These are phyloP conservation scores for Phytophthora sp. DNA, from an alignment of 352 stramenopile genomes.

Conservation along the genomic window DNA sequence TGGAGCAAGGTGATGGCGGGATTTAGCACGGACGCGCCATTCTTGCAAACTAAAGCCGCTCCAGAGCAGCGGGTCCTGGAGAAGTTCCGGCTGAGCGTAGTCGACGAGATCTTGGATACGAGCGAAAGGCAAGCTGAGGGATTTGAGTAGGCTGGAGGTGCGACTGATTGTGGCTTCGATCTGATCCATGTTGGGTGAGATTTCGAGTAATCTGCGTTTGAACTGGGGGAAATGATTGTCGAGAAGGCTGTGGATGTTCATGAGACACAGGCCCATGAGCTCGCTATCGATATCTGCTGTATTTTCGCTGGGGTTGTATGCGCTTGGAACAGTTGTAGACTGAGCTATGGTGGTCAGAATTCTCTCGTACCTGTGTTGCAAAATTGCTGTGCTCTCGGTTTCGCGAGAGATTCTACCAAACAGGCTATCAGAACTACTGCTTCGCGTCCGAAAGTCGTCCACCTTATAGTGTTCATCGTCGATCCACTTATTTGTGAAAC, in stretches of 20 bases:
- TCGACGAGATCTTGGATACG: conserved; percentile 40
- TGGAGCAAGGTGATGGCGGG: not conserved
- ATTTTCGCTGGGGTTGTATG: conserved; percentile 23
- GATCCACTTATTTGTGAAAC: conserved; percentile 17
- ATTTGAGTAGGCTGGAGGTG: conserved; percentile 39
- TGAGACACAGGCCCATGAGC: conserved; percentile 60
- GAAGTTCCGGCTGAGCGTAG: conserved; percentile 20
- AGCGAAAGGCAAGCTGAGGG: conserved; percentile 50
- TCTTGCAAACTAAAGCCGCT: conserved; percentile 47
- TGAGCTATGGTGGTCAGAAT: conserved; percentile 20
- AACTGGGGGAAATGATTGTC: conserved; percentile 44
- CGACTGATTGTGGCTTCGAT: conserved; percentile 11
- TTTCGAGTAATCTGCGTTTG: conserved; percentile 19
- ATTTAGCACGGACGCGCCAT: conserved; percentile 37
- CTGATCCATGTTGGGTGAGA: conserved; percentile 1
- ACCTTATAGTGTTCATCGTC: not conserved
- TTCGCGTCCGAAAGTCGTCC: conserved; percentile 2
- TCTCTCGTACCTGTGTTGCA: conserved; percentile 25
- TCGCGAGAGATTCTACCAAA: conserved; percentile 1
- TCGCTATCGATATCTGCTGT: conserved; percentile 36
- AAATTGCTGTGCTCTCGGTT: not conserved
- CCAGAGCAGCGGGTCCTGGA: conserved; percentile 40
- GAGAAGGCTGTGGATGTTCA: conserved; percentile 70
- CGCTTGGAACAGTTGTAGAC: conserved; percentile 21
- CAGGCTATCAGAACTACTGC: conserved; percentile 18